Percentiles rank a stretch among this genome's conserved stretches.
Conservation (phyloP, 768 basidiomycete species). For the Cytidiella melzeri region DNA sequence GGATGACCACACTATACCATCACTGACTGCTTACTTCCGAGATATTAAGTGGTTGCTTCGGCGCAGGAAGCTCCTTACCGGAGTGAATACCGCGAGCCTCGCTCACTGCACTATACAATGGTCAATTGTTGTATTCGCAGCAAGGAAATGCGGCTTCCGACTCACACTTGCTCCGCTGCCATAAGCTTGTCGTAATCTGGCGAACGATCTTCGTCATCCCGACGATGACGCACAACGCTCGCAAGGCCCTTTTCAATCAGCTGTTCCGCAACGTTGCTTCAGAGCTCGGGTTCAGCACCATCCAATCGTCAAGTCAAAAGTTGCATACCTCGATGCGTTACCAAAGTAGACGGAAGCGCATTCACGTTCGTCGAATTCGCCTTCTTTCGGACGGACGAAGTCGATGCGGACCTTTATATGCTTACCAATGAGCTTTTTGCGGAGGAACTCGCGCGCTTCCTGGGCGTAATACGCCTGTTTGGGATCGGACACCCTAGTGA, state of each 20-base stretch:
- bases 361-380: slow-evolving; percentile 91
- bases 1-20: too few species aligned
- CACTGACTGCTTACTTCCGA: slow-evolving; percentile 62
- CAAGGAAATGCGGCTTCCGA: too few species aligned
- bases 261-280: slow-evolving; percentile 78
- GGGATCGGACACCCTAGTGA: slow-evolving; percentile 78
- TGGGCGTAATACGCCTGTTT: slow-evolving; percentile 84
- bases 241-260: slow-evolving; percentile 91
- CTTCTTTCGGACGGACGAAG: slow-evolving; percentile 86
- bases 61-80: slow-evolving; percentile 77
- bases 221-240: slow-evolving; percentile 83
- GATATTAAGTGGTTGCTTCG: slow-evolving; percentile 81
- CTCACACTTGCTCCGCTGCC: slow-evolving; percentile 88
- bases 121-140: too few species aligned
- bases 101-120: slow-evolving; percentile 65
- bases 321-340: slow-evolving; percentile 21
- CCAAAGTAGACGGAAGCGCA: slow-evolving; percentile 87
- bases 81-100: slow-evolving; percentile 87
- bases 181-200: slow-evolving; percentile 94
- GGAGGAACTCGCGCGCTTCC: slow-evolving; percentile 89
- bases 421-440: slow-evolving; percentile 91
- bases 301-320: background rate
- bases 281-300: background rate
- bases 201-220: slow-evolving; percentile 95
- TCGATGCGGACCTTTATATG: slow-evolving; percentile 78